Base-by-base conservation (phyloP, 768 basidiomycete species). In the Boletus barrowsii region DNA sequence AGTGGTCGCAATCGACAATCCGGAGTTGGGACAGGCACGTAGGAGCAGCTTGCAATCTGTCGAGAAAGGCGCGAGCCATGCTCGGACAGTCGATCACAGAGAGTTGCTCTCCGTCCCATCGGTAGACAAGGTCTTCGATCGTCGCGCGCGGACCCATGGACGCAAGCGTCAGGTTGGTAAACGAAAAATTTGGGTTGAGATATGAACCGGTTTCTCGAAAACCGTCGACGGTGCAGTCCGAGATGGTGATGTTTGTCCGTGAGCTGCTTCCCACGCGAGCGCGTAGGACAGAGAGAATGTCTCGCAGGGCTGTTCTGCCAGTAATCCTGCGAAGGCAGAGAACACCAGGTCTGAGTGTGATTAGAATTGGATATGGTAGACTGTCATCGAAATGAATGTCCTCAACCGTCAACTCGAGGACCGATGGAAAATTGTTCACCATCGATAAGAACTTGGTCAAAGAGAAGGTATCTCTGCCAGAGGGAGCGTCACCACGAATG, bases 1-100 rank as follows among this genome's bases (percentile, higher is more conserved):
- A 47, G 20, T 52, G 39, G 22, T 48, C 56, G n/a, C 57, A 57
- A 13, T 58, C 57, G 20, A 44, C 29, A 40, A 58, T 48, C 0
- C 13, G 46, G 11, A 58, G 55, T 11, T 17, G 44, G 4, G 55
- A 57, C 22, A 58, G 15, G 35, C n/a, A 15, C 44, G 20, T 17
- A 5, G 56, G 48, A 5, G 48, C 48, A 0, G 32, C 17, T 8
- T 41, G 32, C 47, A 57, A 22, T 29, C 47, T 4, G 11, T 49
- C 37, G 4, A 57, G 39, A 42, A 57, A 56, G 14, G 39, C 1
- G 5, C 45, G 36, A 3, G 55, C 40, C 36, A 58, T 8, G 32
- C 45, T 26, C 2, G 49, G 49, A 33, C 57, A 57, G 26, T 35
- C n/a, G 6, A 57, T 40, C 15, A 57, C 24, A 10, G 49, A 43